phyloP scores from a whole-genome alignment of 129 eudicot species.

The Flaveria brownii region DNA sequence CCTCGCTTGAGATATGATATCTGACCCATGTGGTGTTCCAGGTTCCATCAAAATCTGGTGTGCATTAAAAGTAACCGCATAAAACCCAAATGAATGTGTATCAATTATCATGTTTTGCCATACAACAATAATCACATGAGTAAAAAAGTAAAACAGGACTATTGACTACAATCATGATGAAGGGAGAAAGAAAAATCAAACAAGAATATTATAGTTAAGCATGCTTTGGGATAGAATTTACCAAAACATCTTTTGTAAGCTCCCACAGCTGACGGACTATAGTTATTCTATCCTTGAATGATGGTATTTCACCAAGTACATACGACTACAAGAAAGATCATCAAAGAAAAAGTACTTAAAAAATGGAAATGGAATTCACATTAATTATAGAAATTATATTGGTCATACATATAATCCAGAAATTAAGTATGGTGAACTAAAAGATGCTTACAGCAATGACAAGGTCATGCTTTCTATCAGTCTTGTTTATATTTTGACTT shows the following conservation, averaged over 20 bases:
- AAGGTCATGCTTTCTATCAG: conserved; percentile 75
- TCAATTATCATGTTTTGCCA: neutral
- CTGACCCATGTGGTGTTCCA: conserved; percentile 94
- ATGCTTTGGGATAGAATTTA: conserved; percentile 34
- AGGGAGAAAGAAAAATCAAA: neutral
- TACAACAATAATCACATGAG: neutral
- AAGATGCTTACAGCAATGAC: conserved; percentile 84
- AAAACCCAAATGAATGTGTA: conserved; percentile 17
- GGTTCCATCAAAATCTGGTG: conserved; percentile 90
- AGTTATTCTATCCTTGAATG: conserved; percentile 78
- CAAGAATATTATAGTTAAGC: conserved; percentile 18
- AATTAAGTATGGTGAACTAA: neutral
- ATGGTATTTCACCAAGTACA: conserved; percentile 97
- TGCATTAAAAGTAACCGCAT: conserved; percentile 19
- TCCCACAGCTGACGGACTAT: conserved; percentile 96
- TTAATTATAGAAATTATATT: neutral
- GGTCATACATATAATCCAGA: neutral
- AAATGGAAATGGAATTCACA: neutral
- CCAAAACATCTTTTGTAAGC: conserved; percentile 79
- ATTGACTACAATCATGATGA: neutral
- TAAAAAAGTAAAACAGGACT: neutral
- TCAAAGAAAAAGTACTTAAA: conserved; percentile 20
- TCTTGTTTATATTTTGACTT: conserved; percentile 49
- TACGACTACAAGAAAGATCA: conserved; percentile 60
- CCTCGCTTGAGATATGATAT: conserved; percentile 85